Evolutionary conservation across 768 basidiomycete species (phyloP).

Genomic region (Suillus luteus): DNA sequence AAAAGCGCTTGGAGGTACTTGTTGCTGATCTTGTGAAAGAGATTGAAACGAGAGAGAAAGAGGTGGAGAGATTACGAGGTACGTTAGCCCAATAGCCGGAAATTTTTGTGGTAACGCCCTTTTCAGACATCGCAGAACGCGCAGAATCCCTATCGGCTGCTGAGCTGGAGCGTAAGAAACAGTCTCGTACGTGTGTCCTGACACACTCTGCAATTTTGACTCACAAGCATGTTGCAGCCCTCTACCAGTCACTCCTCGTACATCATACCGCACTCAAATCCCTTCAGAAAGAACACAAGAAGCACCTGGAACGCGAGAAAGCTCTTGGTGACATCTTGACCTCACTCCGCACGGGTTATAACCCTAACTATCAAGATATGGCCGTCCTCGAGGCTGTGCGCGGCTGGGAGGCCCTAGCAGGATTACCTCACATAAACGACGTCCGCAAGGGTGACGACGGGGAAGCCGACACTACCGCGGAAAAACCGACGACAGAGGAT

Average conservation of each 20-base stretch:
- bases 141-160: constrained; percentile 79
- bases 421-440: constrained; percentile 72
- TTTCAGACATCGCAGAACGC: constrained; percentile 71
- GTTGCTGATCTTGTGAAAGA: constrained; percentile 56
- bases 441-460: constrained; percentile 51
- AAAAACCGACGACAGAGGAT: constrained; percentile 31
- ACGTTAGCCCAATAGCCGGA: constrained; percentile 6
- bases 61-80: constrained; percentile 78
- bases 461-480: constrained; percentile 28
- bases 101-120: constrained; percentile 6
- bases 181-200: constrained; percentile 66
- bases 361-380: constrained; percentile 99
- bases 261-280: constrained; percentile 79
- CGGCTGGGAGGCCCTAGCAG: constrained; percentile 82
- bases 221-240: constrained; percentile 48
- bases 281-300: constrained; percentile 69
- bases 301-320: constrained; percentile 73
- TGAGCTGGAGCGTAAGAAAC: constrained; percentile 80
- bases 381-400: constrained; percentile 95
- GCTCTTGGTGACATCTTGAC: constrained; percentile 83
- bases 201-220: constrained; percentile 9
- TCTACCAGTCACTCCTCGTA: constrained; percentile 72
- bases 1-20: constrained; percentile 73
- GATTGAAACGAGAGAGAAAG: constrained; percentile 63
- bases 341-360: constrained; percentile 81